Evolutionary conservation across 768 basidiomycete species (phyloP), one percentile per base, ranked within the genome.

Genomic region (Termitomyces sp.): DNA sequence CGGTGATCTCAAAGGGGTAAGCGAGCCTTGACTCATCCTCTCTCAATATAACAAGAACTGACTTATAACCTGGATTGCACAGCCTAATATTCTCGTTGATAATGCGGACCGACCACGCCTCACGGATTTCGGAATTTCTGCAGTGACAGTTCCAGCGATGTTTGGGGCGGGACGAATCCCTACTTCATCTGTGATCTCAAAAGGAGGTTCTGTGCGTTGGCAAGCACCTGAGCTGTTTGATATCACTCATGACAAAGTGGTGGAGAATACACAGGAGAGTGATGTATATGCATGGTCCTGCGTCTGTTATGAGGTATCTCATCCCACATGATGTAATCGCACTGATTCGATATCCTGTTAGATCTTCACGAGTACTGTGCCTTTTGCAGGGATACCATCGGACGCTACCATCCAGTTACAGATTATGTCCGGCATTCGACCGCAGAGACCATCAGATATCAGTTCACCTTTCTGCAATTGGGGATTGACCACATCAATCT

Each of bases 261-360:
- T 40, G 6, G n/a, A 64, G 37, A 34, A 56, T 34, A 63, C 56
- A 16, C 64, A 66, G 26, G 58, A 58, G 3, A 69, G 65, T n/a
- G 70, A 70, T 57, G 53, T 71, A 36, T 71, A 71, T 43, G 66
- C 70, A 20, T 70, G 66, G 56, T 49, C 63, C 8, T 66, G 68
- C 44, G 67, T 30, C 30, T 30, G 30, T 30, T 30, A 30, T 30
- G 30, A 30, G 30, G 30, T 30, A 30, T 30, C 3, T 7, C 7
- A 30, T 3, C 7, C 30, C 30, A 30, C 30, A 30, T 3, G 7
- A 4, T 30, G n/a, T n/a, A n/a, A n/a, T n/a, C n/a, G n/a, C n/a
- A 30, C 30, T 30, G 4, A 30, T 7, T 7, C 7, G n/a, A 4
- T 3, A 30, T n/a, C n/a, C n/a, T n/a, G 4, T 7, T 30, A 30